phyloP scores from a whole-genome alignment of 208 protist species.

The Trichomonas tenax region DNA sequence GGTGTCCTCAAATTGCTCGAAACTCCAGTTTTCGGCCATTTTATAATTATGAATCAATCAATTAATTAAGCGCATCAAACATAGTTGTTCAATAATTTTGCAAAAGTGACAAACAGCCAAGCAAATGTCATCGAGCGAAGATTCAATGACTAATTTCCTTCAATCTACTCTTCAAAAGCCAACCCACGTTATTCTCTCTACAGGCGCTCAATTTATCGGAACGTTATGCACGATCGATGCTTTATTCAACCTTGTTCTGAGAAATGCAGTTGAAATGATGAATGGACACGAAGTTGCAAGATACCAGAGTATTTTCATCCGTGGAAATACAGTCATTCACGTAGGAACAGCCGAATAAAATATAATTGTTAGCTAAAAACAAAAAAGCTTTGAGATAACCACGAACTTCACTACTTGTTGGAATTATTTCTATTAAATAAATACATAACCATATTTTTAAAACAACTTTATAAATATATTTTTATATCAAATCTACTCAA shows the following conservation, averaged over 20 bases:
- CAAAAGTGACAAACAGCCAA: not conserved
- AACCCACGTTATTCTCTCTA: not conserved
- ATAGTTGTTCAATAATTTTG: not conserved
- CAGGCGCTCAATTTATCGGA: not conserved
- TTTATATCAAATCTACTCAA: no score
- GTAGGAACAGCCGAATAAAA: not conserved
- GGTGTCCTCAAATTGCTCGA: no score
- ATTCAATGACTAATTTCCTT: not conserved
- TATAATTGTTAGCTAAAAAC: no score
- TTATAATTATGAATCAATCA: no score
- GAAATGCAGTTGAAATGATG: not conserved
- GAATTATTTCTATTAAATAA: no score
- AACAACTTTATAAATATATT: no score
- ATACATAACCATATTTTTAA: no score
- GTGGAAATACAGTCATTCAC: not conserved
- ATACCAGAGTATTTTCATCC: not conserved
- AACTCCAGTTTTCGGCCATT: no score
- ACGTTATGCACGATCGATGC: constrained; percentile 7
- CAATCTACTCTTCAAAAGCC: not conserved
- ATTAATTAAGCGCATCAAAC: no score
- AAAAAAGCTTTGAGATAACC: no score
- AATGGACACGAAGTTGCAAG: not conserved
- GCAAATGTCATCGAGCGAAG: not conserved
- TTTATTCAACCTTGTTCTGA: constrained; percentile 2
- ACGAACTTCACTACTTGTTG: no score